Conservation (phyloP, 345 rosid genomes). For the Firmiana major region DNA sequence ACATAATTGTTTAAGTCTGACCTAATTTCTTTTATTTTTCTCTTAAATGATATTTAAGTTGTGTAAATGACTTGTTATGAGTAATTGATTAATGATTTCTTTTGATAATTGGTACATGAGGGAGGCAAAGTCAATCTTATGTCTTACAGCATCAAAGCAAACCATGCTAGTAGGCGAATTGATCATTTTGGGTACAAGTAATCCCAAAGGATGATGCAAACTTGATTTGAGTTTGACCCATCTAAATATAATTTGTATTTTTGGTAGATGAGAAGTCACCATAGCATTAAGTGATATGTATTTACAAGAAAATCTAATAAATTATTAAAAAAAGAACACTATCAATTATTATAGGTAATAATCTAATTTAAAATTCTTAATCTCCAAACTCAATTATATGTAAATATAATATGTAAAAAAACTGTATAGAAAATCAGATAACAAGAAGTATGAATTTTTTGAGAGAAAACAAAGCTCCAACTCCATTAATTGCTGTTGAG, state of each 20-base stretch:
- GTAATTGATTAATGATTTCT: neutral
- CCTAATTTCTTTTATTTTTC: neutral
- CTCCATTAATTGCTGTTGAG: neutral
- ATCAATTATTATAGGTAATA: neutral
- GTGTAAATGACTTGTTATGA: neutral
- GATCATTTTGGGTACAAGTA: too few relatives aligned
- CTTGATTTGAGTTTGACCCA: neutral
- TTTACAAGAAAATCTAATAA: neutral
- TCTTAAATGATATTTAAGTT: neutral
- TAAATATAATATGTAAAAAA: too few relatives aligned
- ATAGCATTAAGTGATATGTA: neutral
- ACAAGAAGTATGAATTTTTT: too few relatives aligned
- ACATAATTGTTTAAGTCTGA: neutral
- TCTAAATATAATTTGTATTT: neutral
- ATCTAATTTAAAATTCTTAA: neutral
- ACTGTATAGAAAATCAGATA: too few relatives aligned
- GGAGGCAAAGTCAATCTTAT: neutral
- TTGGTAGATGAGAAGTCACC: constrained; percentile 4
- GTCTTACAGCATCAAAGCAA: neutral
- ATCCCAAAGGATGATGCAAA: neutral
- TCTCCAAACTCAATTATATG: neutral
- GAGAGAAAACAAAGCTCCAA: neutral
- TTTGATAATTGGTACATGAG: neutral
- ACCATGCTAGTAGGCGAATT: too few relatives aligned
- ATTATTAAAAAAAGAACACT: neutral